Evolutionary conservation across 495 filamentous ascomycete species (phyloP), one percentile per base, ranked within the genome.

Genomic region (Aspergillus egyptiacus): DNA sequence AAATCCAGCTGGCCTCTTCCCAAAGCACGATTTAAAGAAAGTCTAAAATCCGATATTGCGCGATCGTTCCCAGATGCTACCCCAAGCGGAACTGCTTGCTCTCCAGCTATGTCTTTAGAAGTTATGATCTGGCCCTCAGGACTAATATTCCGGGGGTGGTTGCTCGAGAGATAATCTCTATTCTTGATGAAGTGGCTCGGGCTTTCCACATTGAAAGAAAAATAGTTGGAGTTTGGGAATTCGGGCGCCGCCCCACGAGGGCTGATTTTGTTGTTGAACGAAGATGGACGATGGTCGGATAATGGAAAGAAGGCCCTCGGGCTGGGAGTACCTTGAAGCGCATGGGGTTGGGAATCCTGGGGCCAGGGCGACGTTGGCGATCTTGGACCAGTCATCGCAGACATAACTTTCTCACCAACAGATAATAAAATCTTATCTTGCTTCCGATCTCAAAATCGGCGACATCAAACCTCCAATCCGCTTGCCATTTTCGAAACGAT

Each of bases 191-290:
- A 64, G 53, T 86, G 82, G 37, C 57, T 70, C 18, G 66, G 50
- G 24, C 77, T 71, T 33, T 91, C 85, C 43, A 86, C 67, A 23
- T 74, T 68, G 38, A 93, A 74, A 36, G 83, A 84, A 55, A 96
- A 96, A 65, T 96, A 95, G 60, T 84, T 88, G 15, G 87, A 84
- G 59, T 85, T 88, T 15, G 83, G 62, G 5, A 75, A 65, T 54
- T 66, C 69, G 48, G 44, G 61, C 61, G n/a, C 66, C 67, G 51
- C 58, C 54, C 59, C 65, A 63, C 32, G 69, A 56, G 50, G 68
- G 55, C 48, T 67, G 61, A 48, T 59, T 55, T 63, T 73, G 70
- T 63, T 73, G 70, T 65, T 42, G 65, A 67, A 70, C 63, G 57
- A 68, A 69, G 69, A 70, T 55, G 58, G 54, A 58, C 57, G 42